Percentiles rank a stretch among this genome's conserved stretches.
Evolutionary conservation across 2,329 filamentous ascomycete species (phyloP).

Genomic region (Xylariaceae sp.): DNA sequence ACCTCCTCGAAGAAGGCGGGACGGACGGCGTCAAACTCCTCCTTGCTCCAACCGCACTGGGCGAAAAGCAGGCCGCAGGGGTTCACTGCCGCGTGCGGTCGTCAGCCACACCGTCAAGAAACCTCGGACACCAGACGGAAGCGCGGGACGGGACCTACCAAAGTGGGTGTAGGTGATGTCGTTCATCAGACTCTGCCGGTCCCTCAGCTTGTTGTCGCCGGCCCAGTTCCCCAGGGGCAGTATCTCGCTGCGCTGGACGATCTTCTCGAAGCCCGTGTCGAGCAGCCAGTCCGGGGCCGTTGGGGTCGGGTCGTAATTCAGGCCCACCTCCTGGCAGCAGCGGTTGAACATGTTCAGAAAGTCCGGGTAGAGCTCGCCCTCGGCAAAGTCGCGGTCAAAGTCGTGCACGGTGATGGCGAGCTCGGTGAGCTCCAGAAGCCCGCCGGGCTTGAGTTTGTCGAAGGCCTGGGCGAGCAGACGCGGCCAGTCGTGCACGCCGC

Average conservation of each 20-base stretch:
- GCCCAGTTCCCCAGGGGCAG: slow-evolving; percentile 33
- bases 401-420: slow-evolving; percentile 32
- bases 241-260: slow-evolving; percentile 33
- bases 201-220: slow-evolving; percentile 29
- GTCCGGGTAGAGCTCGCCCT: slow-evolving; percentile 26
- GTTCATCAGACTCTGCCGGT: slow-evolving; percentile 29
- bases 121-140: not conserved
- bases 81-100: slow-evolving; percentile 9
- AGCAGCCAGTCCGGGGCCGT: slow-evolving; percentile 27
- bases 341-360: slow-evolving; percentile 26
- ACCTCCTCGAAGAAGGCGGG: slow-evolving; percentile 18
- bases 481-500: slow-evolving; percentile 36
- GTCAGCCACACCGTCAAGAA: not conserved
- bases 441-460: slow-evolving; percentile 34
- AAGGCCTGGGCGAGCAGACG: slow-evolving; percentile 29
- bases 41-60: slow-evolving; percentile 19
- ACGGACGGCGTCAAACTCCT: slow-evolving; percentile 14
- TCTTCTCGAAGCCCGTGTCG: slow-evolving; percentile 31
- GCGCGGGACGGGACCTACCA: slow-evolving; percentile 19
- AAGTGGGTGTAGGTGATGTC: slow-evolving; percentile 27
- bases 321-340: slow-evolving; percentile 20
- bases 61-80: slow-evolving; percentile 19
- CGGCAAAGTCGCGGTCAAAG: slow-evolving; percentile 26
- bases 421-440: slow-evolving; percentile 37
- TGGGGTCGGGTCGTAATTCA: slow-evolving; percentile 34